Evolutionary conservation across 495 filamentous ascomycete genomes (phyloP).

Genomic region (Apiosordaria backusii): DNA sequence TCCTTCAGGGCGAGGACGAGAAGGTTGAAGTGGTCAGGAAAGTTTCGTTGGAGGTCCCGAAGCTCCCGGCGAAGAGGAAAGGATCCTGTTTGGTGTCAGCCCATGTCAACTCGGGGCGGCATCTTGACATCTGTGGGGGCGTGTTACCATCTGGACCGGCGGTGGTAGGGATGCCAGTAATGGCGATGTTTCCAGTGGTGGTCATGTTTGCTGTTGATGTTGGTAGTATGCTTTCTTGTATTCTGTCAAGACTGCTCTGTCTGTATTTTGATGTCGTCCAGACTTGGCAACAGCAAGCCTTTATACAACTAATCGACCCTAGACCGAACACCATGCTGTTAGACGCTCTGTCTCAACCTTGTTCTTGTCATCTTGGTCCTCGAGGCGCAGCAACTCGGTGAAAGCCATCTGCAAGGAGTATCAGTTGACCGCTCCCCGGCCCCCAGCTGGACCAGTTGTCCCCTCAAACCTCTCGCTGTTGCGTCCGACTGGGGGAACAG

Average conservation of each 20-base stretch:
- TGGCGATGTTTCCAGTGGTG: background rate
- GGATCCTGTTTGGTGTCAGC: conserved; percentile 12
- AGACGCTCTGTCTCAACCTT: background rate
- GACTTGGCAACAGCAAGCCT: background rate
- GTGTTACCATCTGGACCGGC: background rate
- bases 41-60: conserved; percentile 31
- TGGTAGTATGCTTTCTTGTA: background rate
- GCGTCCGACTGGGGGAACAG: background rate
- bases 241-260: background rate
- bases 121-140: background rate
- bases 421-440: background rate
- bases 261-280: background rate
- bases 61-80: conserved; percentile 31
- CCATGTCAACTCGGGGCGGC: background rate
- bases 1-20: conserved; percentile 27
- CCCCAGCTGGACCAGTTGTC: background rate
- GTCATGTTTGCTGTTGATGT: background rate
- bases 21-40: conserved; percentile 34
- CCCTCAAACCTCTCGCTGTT: background rate
- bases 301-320: background rate
- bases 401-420: background rate
- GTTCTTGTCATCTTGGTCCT: background rate
- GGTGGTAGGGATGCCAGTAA: background rate
- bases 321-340: background rate
- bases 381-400: background rate